These are phyloP conservation scores for Cladosporium phlei DNA, from an alignment of 2,329 filamentous ascomycete genomes.

Conservation along the genomic window DNA sequence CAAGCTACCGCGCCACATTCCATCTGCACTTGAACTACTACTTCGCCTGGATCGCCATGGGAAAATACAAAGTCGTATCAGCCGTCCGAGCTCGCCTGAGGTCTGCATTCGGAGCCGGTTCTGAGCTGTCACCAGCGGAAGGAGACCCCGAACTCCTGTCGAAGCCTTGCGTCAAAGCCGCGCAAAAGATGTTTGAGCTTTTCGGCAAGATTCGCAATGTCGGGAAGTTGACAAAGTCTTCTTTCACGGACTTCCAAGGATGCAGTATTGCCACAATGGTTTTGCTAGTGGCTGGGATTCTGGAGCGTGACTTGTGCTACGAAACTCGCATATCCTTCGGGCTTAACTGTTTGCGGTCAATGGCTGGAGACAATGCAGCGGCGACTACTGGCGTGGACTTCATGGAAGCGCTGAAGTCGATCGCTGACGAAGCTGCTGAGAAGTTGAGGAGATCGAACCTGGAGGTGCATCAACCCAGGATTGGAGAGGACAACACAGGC, in stretches of 20 bases:
- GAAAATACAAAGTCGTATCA: conserved; percentile 4
- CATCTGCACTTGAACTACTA: conserved; percentile 13
- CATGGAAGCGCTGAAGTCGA: conserved; percentile 5
- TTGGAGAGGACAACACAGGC: too few relatives aligned
- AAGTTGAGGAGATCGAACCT: conserved; percentile 1
- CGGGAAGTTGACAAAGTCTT: conserved; percentile 4
- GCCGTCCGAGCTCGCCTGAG: background rate
- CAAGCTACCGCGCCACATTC: conserved; percentile 4
- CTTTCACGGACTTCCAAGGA: conserved; percentile 13
- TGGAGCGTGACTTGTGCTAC: conserved; percentile 8
- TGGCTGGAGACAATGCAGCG: conserved; percentile 4
- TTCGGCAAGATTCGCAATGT: conserved; percentile 1
- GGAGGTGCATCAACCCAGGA: too few relatives aligned
- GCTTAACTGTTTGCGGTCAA: conserved; percentile 1
- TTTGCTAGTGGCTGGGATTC: conserved; percentile 5
- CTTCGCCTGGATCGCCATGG: conserved; percentile 9
- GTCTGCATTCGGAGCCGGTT: background rate
- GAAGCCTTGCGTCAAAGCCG: conserved; percentile 6
- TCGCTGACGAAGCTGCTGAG: conserved; percentile 1
- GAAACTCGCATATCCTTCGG: conserved; percentile 1
- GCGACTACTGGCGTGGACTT: background rate
- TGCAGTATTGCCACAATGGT: conserved; percentile 13
- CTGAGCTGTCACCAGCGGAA: background rate
- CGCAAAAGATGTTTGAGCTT: conserved; percentile 9
- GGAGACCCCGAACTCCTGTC: background rate